phyloP scores from a whole-genome alignment of 768 basidiomycete genomes.

The Crucibulum laeve region DNA sequence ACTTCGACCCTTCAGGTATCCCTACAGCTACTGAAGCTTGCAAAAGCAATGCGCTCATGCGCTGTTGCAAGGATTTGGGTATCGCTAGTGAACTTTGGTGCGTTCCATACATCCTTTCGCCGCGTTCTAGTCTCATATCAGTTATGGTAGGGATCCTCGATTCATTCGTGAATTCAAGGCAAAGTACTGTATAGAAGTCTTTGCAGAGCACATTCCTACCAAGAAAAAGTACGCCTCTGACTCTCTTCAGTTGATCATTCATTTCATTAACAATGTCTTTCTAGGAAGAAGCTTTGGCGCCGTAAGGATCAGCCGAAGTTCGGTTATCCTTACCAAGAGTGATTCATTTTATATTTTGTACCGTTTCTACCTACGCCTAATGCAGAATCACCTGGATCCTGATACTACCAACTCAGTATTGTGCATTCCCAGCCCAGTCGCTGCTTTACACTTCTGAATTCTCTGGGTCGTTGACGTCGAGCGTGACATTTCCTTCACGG shows the following conservation, averaged over 20 bases:
- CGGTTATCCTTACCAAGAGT: conserved; percentile 86
- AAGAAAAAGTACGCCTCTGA: conserved; percentile 80
- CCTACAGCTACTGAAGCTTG: conserved; percentile 93
- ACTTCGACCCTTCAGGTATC: conserved; percentile 87
- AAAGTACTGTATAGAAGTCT: conserved; percentile 80
- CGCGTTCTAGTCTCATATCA: background rate
- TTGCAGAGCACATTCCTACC: conserved; percentile 74
- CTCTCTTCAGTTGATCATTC: background rate
- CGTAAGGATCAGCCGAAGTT: conserved; percentile 84
- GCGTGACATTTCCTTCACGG: background rate
- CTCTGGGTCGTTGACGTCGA: background rate
- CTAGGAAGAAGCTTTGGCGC: conserved; percentile 88
- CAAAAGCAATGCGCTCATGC: conserved; percentile 96
- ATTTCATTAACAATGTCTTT: conserved; percentile 6
- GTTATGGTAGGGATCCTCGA: conserved; percentile 74
- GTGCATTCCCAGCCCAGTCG: too few relatives aligned
- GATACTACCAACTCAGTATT: too few relatives aligned
- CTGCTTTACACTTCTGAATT: background rate
- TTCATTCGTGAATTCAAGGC: conserved; percentile 93
- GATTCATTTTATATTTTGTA: conserved; percentile 8
- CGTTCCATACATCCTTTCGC: conserved; percentile 10
- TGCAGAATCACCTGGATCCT: too few relatives aligned
- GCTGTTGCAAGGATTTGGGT: conserved; percentile 95
- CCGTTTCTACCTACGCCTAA: conserved; percentile 4
- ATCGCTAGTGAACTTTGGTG: conserved; percentile 96